These are phyloP conservation scores for Spathaspora jeffriesii DNA, from an alignment of 1,139 yeast species.

Conservation along the genomic window DNA sequence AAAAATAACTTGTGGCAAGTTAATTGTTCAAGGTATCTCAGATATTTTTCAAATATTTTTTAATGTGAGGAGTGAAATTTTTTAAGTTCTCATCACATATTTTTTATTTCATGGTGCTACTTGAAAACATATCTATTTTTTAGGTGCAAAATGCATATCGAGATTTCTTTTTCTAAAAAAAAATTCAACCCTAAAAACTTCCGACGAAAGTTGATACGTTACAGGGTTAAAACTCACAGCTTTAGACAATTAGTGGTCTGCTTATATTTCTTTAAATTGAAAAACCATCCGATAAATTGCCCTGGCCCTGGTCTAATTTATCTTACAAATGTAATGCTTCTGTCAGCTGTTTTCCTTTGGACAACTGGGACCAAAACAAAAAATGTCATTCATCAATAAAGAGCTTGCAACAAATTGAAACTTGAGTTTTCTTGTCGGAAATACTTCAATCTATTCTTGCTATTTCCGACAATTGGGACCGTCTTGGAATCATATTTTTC, in stretches of 20 bases:
- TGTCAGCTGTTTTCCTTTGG: neutral
- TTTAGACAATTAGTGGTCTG: neutral
- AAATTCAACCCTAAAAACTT: neutral
- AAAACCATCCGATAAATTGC: neutral
- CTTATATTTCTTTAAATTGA: neutral
- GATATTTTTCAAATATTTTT: neutral
- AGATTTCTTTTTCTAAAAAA: neutral
- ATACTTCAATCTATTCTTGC: no score
- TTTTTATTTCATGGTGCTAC: neutral
- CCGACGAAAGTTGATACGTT: neutral
- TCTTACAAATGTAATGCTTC: neutral
- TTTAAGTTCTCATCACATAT: neutral
- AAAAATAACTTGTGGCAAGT: conserved; percentile 1
- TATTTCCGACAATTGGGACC: no score
- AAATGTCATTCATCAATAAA: no score
- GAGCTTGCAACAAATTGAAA: no score
- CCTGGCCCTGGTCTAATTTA: neutral
- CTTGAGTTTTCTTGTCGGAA: no score
- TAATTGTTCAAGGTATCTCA: neutral
- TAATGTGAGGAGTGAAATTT: conserved; percentile 1
- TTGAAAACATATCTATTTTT: neutral
- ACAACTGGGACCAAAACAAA: no score
- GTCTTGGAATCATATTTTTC: neutral
- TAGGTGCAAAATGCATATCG: neutral
- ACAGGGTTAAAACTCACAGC: neutral